Evolutionary conservation across 2,329 filamentous ascomycete genomes (phyloP).

Genomic region (Pyrenochaeta sp.): DNA sequence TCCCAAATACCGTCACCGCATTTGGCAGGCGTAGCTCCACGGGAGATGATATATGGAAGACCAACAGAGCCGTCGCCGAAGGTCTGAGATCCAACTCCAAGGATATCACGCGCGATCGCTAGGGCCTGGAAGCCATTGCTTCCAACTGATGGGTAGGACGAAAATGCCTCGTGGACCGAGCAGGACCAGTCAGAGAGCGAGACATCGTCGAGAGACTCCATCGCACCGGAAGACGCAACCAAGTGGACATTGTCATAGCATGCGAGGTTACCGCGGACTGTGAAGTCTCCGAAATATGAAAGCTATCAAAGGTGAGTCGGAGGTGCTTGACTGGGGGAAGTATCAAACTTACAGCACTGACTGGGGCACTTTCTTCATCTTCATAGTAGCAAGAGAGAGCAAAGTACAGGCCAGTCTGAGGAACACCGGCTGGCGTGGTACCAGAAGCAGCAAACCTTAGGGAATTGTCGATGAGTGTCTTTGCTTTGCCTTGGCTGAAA

Average conservation of each 20-base stretch:
- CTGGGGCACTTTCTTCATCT: constrained; percentile 8
- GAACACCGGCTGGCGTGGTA: constrained; percentile 11
- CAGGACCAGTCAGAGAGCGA: constrained; percentile 22
- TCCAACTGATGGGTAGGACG: constrained; percentile 21
- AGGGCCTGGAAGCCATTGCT: constrained; percentile 23
- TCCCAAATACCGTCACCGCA: constrained; percentile 28
- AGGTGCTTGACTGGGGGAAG: too few relatives aligned
- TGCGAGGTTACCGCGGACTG: constrained; percentile 21
- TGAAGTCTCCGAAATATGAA: constrained; percentile 23
- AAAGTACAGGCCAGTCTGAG: constrained; percentile 24
- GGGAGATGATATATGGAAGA: constrained; percentile 24
- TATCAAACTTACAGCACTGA: constrained; percentile 16
- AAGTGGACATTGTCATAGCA: constrained; percentile 28
- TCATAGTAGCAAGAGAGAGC: constrained; percentile 23
- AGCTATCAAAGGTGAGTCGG: constrained; percentile 10
- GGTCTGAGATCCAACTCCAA: constrained; percentile 18
- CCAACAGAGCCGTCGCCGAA: constrained; percentile 24
- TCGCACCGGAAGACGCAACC: constrained; percentile 16
- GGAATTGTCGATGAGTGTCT: constrained; percentile 23
- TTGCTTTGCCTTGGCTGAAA: constrained; percentile 14
- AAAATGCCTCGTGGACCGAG: constrained; percentile 26
- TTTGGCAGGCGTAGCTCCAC: constrained; percentile 25
- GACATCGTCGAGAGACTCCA: constrained; percentile 20
- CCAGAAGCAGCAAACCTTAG: constrained; percentile 24
- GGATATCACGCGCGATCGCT: constrained; percentile 23